These are phyloP conservation scores for Fraxinus velutina DNA, from an alignment of 305 asterid species.

Conservation along the genomic window DNA sequence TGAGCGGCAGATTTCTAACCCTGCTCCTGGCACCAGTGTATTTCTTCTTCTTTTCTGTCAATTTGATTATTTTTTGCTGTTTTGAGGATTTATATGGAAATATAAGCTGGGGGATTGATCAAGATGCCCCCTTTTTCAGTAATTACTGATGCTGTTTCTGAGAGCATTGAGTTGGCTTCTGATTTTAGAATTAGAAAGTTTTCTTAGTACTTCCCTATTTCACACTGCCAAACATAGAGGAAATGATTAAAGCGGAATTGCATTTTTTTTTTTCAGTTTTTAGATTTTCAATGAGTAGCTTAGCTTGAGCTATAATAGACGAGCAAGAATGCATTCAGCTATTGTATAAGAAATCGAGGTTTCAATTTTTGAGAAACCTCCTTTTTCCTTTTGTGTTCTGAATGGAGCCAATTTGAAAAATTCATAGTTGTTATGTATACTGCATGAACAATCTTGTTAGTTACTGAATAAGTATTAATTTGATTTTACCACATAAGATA, in stretches of 20 bases:
- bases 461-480: constrained; percentile 5
- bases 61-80: background rate
- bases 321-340: background rate
- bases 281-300: background rate
- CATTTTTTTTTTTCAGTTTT: background rate
- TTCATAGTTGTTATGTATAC: background rate
- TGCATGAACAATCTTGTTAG: background rate
- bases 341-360: background rate
- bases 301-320: background rate
- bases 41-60: constrained; percentile 7
- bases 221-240: background rate
- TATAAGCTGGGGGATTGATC: background rate
- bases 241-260: constrained; percentile 8
- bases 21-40: constrained; percentile 94
- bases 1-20: constrained; percentile 84
- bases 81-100: background rate
- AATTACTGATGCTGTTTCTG: background rate
- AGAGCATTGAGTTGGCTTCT: background rate
- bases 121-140: background rate
- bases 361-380: background rate
- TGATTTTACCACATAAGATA: background rate
- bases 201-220: background rate
- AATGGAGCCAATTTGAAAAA: background rate
- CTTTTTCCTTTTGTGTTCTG: constrained; percentile 3
- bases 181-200: background rate